Evolutionary conservation across 805 yeast genomes (phyloP), one percentile per base, ranked within the genome.

Genomic region (Sugiyamaella valdiviana): DNA sequence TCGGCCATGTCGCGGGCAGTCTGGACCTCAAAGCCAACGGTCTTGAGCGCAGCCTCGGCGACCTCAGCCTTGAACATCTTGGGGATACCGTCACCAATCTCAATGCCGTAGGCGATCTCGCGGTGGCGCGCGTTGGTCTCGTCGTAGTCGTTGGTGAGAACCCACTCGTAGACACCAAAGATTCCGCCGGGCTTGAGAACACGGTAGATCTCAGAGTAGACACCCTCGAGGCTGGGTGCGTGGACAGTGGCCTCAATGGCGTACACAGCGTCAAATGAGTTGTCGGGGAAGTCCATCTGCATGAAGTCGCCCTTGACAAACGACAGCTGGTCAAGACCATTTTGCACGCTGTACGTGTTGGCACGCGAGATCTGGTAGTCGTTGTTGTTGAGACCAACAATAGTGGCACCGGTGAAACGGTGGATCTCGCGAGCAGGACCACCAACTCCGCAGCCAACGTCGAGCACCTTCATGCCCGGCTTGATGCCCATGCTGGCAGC

Each of bases 141-240:
- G 66, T 93, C 98, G 67, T 88, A 93, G 44, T 72, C 76, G 62
- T 89, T 95, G 53, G 98, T 93, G 95, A 93, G 85, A 56, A 93
- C 98, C 99, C 99, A 93, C 72, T 93, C 99, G 73, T 93, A 93
- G 46, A 93, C 98, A 66, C 97, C 99, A 58, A 93, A 93, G 43
- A 76, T 80, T 68, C 99, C 99, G 64, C 98, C 98, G 60, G 99
- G 98, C 72, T 93, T 93, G 69, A 91, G 78, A 15, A 88, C 96
- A 66, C 87, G 87, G 80, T 80, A 93, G 63, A 91, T 91, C 74
- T 91, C 95, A 50, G 85, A 75, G 70, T 91, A 91, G 46, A 93
- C 98, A 65, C 97, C 97, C 70, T 89, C 96, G 62, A 93, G 78
- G 37, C 80, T 83, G 51, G 99, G 99, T 14, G 99, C 98, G 66